Percentiles rank a stretch among this genome's conserved stretches.
These are phyloP conservation scores for Urostyla sp. DNA, from an alignment of 73 alveolate species.

Conservation along the genomic window DNA sequence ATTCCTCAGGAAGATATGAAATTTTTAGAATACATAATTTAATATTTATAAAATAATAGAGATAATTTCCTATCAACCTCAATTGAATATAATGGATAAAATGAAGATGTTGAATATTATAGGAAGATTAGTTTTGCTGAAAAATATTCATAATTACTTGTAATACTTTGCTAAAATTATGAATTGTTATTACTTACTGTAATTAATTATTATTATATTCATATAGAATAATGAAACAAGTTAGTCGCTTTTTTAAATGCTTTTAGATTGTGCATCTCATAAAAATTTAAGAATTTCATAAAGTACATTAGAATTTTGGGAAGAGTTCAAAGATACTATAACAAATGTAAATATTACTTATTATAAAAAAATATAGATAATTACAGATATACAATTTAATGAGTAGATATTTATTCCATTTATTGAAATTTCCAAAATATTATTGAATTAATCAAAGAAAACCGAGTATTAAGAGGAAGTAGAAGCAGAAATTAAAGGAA, in stretches of 20 bases:
- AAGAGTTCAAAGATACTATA: slow-evolving; percentile 59
- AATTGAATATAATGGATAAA: not conserved
- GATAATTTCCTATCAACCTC: slow-evolving; percentile 3
- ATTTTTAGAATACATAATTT: slow-evolving; percentile 15
- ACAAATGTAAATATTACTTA: not conserved
- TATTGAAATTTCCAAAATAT: slow-evolving; percentile 14
- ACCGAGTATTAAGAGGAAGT: slow-evolving; percentile 47
- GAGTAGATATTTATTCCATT: slow-evolving; percentile 8
- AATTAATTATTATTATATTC: too few species aligned
- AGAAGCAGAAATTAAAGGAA: slow-evolving; percentile 22
- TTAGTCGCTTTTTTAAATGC: not conserved
- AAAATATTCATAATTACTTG: slow-evolving; percentile 3
- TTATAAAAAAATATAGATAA: not conserved
- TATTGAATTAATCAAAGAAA: slow-evolving; percentile 22
- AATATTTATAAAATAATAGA: not conserved
- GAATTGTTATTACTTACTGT: slow-evolving; percentile 43
- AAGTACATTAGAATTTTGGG: slow-evolving; percentile 57
- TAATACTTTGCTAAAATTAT: slow-evolving; percentile 29
- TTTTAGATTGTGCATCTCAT: not conserved
- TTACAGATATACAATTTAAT: slow-evolving; percentile 4
- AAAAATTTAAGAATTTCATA: slow-evolving; percentile 40
- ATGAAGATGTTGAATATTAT: slow-evolving; percentile 28
- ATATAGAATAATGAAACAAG: not conserved
- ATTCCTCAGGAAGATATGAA: slow-evolving; percentile 44
- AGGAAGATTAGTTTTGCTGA: not conserved